Base-by-base conservation (phyloP, 768 basidiomycete species). In the Lentinula sp. region DNA sequence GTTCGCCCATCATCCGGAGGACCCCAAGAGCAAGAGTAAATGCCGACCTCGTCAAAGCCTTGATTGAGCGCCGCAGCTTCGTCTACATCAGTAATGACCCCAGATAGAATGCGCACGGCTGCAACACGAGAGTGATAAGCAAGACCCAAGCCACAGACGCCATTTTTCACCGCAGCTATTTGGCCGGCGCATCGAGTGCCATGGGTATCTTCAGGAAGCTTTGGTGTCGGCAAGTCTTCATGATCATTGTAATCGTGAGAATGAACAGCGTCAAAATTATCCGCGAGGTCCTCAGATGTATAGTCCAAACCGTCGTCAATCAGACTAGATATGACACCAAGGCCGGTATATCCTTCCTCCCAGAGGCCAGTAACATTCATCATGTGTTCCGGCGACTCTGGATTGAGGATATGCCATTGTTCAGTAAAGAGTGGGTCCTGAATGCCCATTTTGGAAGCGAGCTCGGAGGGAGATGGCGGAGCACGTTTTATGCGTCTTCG, bases 201-300 rank as follows among this genome's bases (percentile, higher is more conserved):
- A 70, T 99, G 97, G 66, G 93, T 91, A 67, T 99, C 97, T 65
- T 98, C 95, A 31, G 79, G 82, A 46, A 95, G 85, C 60, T 88
- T 84, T 0, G 97, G 97, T 35, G 88, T 88, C 8, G 97, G 97
- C 5, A 98, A 78, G 11, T 85, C 78, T 23, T 84, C 85, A 68
- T 98, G 94, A 69, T 97, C 94, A 71, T 99, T 99, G 73, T 93
- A 99, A 72, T 99, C 95, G 70, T 94, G 90, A 0, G 95, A 98
- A 62, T 94, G 87, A 23, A 84, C 85, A 13, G 88, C 84, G 69
- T 88, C 92, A 73, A 98, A 99, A 73, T 98, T 99, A 39, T 78
- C 87, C 28, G 85, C 84, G 46, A 99, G 79, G 72, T 99, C 97
- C 52, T 87, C 85, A 66, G 87, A 91, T 50, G 84, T 83, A 72